Percentiles rank a stretch among this genome's conserved stretches.
Evolutionary conservation across 805 yeast genomes (phyloP).

Genomic region (Starmerella lactis-condensi): DNA sequence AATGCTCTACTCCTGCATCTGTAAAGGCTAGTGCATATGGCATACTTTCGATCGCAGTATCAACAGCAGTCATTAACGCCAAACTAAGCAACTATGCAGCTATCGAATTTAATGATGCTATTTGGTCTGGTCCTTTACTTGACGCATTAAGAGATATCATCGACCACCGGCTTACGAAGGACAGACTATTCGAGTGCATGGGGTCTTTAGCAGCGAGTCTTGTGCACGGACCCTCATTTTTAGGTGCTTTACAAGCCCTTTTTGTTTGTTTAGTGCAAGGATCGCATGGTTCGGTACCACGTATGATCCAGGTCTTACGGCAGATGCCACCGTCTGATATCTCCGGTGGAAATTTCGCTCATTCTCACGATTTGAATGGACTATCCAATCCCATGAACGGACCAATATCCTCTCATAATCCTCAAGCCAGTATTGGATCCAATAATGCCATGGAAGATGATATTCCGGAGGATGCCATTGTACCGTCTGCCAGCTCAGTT

Average conservation of each 20-base stretch:
- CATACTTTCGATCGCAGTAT: conserved; percentile 10
- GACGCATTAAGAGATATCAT: conserved; percentile 8
- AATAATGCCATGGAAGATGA: background rate
- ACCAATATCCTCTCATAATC: background rate
- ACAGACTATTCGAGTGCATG: conserved; percentile 8
- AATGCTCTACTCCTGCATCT: conserved; percentile 4
- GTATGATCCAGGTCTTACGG: background rate
- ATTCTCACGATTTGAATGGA: too few species aligned
- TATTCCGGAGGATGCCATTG: background rate
- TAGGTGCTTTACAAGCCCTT: conserved; percentile 13
- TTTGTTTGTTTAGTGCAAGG: conserved; percentile 10
- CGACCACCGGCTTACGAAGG: conserved; percentile 4
- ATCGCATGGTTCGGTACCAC: conserved; percentile 7
- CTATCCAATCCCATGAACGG: too few species aligned
- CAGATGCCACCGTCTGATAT: too few species aligned
- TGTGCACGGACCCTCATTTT: conserved; percentile 12
- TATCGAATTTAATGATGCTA: conserved; percentile 3
- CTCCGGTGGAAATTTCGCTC: too few species aligned
- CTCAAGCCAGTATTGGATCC: background rate
- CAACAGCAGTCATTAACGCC: conserved; percentile 13
- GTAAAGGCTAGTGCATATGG: conserved; percentile 9
- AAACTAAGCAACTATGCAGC: conserved; percentile 6
- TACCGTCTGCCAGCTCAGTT: background rate
- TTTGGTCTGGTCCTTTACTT: conserved; percentile 7
- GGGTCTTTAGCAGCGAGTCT: conserved; percentile 13